Evolutionary conservation across 352 stramenopile genomes (phyloP).

Genomic region (Phytopythium delawarense): DNA sequence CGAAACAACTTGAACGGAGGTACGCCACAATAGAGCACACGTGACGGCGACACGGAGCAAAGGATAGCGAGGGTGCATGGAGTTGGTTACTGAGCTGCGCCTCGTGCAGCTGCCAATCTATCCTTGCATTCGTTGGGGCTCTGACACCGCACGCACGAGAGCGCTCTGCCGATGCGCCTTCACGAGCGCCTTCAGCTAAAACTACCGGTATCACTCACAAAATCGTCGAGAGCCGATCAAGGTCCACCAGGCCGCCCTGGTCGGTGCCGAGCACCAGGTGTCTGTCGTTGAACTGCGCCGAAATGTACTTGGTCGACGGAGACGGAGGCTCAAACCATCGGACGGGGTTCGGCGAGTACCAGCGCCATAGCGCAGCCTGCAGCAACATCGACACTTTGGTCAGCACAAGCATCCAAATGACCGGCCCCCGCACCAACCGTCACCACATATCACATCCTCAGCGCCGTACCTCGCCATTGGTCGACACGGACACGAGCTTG

Average conservation of each 20-base stretch:
- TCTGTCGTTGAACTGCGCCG: constrained; percentile 65
- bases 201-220: constrained; percentile 20
- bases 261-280: constrained; percentile 78
- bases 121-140: constrained; percentile 13
- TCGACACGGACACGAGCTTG: constrained; percentile 81
- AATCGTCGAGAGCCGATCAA: constrained; percentile 62
- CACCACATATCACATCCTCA: not conserved
- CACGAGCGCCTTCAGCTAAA: constrained; percentile 2
- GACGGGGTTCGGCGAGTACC: constrained; percentile 77
- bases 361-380: constrained; percentile 80
- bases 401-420: constrained; percentile 5
- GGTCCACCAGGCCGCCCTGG: constrained; percentile 69
- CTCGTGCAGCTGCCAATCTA: constrained; percentile 25
- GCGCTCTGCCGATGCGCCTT: not conserved
- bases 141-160: constrained; percentile 7
- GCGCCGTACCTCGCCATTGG: constrained; percentile 52
- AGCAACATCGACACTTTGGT: constrained; percentile 6
- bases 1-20: not conserved
- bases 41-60: not conserved
- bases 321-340: constrained; percentile 62
- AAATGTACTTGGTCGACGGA: constrained; percentile 53
- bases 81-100: not conserved
- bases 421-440: not conserved
- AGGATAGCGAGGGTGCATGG: not conserved
- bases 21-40: not conserved